phyloP scores from a whole-genome alignment of 2,329 filamentous ascomycete genomes.

The Xylariaceae sp. region DNA sequence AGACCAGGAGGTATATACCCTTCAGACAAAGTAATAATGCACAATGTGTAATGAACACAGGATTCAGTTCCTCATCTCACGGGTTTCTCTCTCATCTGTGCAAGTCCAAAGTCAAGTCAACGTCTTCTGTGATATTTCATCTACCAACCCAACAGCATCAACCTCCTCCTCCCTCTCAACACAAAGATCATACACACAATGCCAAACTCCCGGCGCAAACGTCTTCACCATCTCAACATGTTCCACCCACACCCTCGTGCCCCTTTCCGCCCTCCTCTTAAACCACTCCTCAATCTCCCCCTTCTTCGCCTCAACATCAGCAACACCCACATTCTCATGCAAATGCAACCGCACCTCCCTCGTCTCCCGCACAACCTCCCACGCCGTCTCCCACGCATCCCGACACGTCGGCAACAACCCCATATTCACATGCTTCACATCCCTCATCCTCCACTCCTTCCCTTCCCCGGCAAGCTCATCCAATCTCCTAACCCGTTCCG shows the following conservation, averaged over 20 bases:
- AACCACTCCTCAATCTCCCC: slow-evolving; percentile 47
- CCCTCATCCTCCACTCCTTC: slow-evolving; percentile 26
- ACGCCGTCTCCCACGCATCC: slow-evolving; percentile 48
- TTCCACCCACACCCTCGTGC: slow-evolving; percentile 38
- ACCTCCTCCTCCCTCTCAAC: slow-evolving; percentile 34
- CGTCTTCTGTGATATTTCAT: slow-evolving; percentile 17
- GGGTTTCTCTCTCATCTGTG: not conserved
- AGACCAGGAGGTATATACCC: not conserved
- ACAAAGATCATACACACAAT: slow-evolving; percentile 63
- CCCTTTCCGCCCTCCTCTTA: slow-evolving; percentile 31
- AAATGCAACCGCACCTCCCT: slow-evolving; percentile 55
- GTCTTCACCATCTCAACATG: slow-evolving; percentile 64
- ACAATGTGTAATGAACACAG: not conserved
- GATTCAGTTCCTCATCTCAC: not conserved
- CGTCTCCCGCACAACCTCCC: slow-evolving; percentile 36
- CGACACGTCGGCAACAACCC: slow-evolving; percentile 57
- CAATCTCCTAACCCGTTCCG: slow-evolving; percentile 36
- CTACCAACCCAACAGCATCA: not conserved
- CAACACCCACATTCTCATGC: slow-evolving; percentile 59
- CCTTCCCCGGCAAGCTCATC: slow-evolving; percentile 23
- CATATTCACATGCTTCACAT: slow-evolving; percentile 57
- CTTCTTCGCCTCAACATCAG: slow-evolving; percentile 45
- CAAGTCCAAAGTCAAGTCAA: too few species aligned
- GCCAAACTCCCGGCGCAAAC: slow-evolving; percentile 63
- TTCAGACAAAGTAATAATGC: not conserved